Conservation (phyloP, 2,329 filamentous ascomycete genomes). For the Phaeosphaeriaceae sp. region DNA sequence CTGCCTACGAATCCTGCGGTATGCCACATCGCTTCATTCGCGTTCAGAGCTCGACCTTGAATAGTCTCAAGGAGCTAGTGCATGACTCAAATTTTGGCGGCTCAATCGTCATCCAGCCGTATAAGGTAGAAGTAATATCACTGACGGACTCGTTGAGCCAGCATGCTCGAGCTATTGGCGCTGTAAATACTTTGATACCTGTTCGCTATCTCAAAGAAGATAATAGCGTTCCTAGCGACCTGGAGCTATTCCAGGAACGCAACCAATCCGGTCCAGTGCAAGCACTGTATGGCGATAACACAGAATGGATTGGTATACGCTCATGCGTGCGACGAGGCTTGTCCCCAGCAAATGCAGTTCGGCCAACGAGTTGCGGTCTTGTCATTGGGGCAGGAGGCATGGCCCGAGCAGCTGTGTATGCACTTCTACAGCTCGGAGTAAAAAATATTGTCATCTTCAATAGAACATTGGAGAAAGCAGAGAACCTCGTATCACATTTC, state of each 20-base stretch:
- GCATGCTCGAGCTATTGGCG: constrained; percentile 76
- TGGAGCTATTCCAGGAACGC: constrained; percentile 61
- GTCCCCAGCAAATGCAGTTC: constrained; percentile 70
- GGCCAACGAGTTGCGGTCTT: constrained; percentile 58
- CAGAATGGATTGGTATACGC: constrained; percentile 80
- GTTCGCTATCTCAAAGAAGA: constrained; percentile 66
- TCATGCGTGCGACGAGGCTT: constrained; percentile 75
- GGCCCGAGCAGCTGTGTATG: constrained; percentile 78
- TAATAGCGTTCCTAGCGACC: constrained; percentile 62
- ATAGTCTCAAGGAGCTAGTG: constrained; percentile 68
- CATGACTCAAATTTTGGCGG: constrained; percentile 73
- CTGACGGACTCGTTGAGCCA: constrained; percentile 70
- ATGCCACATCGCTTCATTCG: constrained; percentile 73
- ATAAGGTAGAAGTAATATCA: constrained; percentile 73
- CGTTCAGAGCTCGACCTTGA: constrained; percentile 66
- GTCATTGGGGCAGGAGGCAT: constrained; percentile 72
- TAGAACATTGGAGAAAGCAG: constrained; percentile 70
- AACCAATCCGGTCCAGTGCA: constrained; percentile 70
- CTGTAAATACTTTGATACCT: constrained; percentile 77
- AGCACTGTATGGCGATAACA: constrained; percentile 79
- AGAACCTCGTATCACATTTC: constrained; percentile 73
- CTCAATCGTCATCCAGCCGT: constrained; percentile 73
- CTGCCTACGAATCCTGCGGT: constrained; percentile 69
- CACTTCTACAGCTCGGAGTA: constrained; percentile 78
- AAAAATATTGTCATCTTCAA: constrained; percentile 78